Evolutionary conservation across 2,329 filamentous ascomycete genomes (phyloP).

Genomic region (Claviceps sp.): DNA sequence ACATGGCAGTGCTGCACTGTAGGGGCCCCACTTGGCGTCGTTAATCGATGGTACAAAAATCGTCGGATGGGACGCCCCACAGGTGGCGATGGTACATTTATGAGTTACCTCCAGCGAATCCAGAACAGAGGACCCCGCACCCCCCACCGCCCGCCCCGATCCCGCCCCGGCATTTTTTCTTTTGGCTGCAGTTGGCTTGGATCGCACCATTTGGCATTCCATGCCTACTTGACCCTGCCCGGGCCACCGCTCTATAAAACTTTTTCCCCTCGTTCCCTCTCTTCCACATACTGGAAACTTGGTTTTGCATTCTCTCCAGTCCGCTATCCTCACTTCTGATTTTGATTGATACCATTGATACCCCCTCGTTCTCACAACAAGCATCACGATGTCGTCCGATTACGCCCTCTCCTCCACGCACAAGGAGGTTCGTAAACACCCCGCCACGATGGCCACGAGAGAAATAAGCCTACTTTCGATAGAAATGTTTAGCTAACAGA

Average conservation of each 20-base stretch:
- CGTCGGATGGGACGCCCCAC: no score
- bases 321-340: background rate
- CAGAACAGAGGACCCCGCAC: background rate
- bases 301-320: background rate
- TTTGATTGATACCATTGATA: background rate
- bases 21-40: no score
- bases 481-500: background rate
- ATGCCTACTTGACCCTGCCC: background rate
- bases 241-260: background rate
- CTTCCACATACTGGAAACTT: background rate
- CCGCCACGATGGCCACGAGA: conserved; percentile 7
- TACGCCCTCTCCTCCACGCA: conserved; percentile 41
- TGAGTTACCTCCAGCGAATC: no score
- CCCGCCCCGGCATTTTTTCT: conserved; percentile 2
- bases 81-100: no score
- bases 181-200: background rate
- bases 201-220: conserved; percentile 1
- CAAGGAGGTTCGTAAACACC: conserved; percentile 35
- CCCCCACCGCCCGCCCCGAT: background rate
- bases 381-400: conserved; percentile 27
- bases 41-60: no score
- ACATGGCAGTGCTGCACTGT: no score
- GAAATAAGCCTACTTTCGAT: background rate
- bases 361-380: conserved; percentile 1
- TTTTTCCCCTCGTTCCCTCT: background rate